Percentiles rank a stretch among this genome's conserved stretches.
Evolutionary conservation across 2,329 filamentous ascomycete genomes (phyloP).

Genomic region (Canariomyces notabilis): DNA sequence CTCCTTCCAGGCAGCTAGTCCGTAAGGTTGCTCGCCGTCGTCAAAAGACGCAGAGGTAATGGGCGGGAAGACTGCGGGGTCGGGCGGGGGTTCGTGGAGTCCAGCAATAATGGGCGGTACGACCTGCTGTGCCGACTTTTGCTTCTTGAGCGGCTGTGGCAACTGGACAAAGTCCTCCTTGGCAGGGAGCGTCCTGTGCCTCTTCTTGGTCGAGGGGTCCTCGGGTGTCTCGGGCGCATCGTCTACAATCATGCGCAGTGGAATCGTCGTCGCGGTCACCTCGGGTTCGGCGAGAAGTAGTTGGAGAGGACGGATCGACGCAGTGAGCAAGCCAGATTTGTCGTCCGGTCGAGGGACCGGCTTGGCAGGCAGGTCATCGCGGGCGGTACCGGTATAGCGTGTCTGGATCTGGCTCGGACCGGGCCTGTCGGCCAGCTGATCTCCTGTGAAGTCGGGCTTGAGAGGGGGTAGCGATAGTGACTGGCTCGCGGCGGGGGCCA

Average conservation of each 20-base stretch:
- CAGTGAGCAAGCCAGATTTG: constrained; percentile 11
- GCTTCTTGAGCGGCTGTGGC: constrained; percentile 60
- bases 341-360: constrained; percentile 18
- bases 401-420: constrained; percentile 28
- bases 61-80: constrained; percentile 58
- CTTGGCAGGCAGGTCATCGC: constrained; percentile 17
- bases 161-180: constrained; percentile 61
- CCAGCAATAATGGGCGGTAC: constrained; percentile 62
- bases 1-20: constrained; percentile 40
- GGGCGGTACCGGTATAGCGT: constrained; percentile 15
- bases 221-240: constrained; percentile 40
- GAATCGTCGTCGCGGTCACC: constrained; percentile 36
- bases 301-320: constrained; percentile 34
- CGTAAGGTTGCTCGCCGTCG: constrained; percentile 38
- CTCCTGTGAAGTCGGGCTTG: constrained; percentile 40
- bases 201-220: constrained; percentile 49
- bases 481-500: constrained; percentile 31
- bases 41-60: constrained; percentile 55
- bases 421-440: constrained; percentile 36
- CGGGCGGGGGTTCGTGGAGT: constrained; percentile 56
- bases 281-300: constrained; percentile 36
- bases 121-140: constrained; percentile 52
- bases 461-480: constrained; percentile 45
- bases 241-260: constrained; percentile 43
- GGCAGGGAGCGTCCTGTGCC: constrained; percentile 41